Conservation (phyloP, 1,139 yeast species). For the Protomyces inundatus region DNA sequence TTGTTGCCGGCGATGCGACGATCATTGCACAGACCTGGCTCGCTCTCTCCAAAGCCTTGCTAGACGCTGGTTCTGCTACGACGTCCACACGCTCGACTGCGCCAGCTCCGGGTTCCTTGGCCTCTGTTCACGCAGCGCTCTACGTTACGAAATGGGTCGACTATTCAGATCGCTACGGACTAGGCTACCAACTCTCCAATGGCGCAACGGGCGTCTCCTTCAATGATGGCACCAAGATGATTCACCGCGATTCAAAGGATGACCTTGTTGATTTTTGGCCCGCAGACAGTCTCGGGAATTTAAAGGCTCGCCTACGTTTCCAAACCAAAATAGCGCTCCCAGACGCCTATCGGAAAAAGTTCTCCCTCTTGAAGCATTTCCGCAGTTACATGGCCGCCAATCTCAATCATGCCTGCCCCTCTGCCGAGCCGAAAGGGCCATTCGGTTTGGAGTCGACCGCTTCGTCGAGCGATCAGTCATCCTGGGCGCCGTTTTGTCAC, state of each 20-base stretch:
- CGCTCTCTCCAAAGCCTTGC: background rate
- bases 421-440: background rate
- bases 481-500: constrained; percentile 45
- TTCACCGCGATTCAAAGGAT: constrained; percentile 57
- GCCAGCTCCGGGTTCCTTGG: background rate
- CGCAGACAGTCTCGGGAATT: constrained; percentile 44
- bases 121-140: no score
- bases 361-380: constrained; percentile 77
- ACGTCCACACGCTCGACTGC: background rate
- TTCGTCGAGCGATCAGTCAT: background rate
- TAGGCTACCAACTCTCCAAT: constrained; percentile 84
- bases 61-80: background rate
- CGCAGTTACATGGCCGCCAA: constrained; percentile 39
- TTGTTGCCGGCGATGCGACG: background rate
- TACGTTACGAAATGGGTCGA: constrained; percentile 95
- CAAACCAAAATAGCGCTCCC: constrained; percentile 13
- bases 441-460: background rate
- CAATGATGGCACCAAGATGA: constrained; percentile 73
- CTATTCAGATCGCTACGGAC: constrained; percentile 91
- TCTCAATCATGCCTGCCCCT: constrained; percentile 28
- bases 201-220: constrained; percentile 90
- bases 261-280: constrained; percentile 52
- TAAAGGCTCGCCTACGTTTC: constrained; percentile 38
- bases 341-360: constrained; percentile 55
- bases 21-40: background rate